Percentiles rank a stretch among this genome's conserved stretches.
phyloP scores from a whole-genome alignment of 129 eudicot genomes.

The Ambrosia trifida region DNA sequence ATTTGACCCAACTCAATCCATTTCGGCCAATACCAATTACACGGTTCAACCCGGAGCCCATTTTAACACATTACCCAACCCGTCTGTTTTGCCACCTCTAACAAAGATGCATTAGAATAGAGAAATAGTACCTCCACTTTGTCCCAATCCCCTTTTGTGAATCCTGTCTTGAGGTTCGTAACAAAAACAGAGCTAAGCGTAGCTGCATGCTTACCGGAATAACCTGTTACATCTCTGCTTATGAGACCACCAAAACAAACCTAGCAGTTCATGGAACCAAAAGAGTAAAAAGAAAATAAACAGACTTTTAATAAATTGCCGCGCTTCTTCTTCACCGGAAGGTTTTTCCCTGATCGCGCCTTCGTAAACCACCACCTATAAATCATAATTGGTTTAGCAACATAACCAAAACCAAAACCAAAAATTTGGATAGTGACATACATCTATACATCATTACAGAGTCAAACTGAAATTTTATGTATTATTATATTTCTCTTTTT shows the following conservation, averaged over 20 bases:
- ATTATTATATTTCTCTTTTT: neutral
- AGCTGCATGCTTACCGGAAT: constrained; percentile 68
- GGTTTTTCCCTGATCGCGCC: constrained; percentile 87
- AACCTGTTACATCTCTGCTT: constrained; percentile 40
- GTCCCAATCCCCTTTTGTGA: constrained; percentile 75
- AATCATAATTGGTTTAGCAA: constrained; percentile 28
- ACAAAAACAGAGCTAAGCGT: constrained; percentile 86
- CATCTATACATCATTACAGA: neutral
- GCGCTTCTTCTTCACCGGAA: constrained; percentile 77
- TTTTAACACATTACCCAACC: neutral
- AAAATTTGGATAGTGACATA: neutral
- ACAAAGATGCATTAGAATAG: constrained; percentile 1
- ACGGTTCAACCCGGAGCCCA: neutral
- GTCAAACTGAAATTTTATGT: neutral
- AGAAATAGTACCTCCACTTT: constrained; percentile 72
- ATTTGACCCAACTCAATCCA: constrained; percentile 1
- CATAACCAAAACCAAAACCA: constrained; percentile 1
- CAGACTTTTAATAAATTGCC: constrained; percentile 73
- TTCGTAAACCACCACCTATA: constrained; percentile 98
- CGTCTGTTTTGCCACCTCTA: neutral
- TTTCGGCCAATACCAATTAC: neutral
- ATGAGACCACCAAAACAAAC: constrained; percentile 29
- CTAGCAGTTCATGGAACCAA: neutral
- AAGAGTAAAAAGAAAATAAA: neutral
- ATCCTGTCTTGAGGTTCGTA: constrained; percentile 69